Conservation (phyloP, 208 protist genomes). For the Leishmania mexicana region DNA sequence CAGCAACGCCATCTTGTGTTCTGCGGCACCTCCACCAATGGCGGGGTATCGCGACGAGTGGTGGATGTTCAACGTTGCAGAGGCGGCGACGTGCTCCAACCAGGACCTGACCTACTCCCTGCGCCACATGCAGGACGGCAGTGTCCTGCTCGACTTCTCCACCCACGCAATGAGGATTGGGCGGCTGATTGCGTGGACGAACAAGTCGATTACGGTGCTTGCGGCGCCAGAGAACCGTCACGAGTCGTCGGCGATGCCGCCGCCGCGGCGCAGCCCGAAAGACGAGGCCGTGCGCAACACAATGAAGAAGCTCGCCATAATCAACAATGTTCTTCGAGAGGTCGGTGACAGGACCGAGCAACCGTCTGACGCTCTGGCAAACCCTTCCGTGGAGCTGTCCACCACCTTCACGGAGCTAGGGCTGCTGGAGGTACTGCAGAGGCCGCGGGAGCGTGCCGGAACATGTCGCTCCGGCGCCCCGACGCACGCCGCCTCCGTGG, state of each 20-base stretch:
- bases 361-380: constrained; percentile 20
- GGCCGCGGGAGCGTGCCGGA: neutral
- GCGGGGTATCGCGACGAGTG: constrained; percentile 14
- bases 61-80: constrained; percentile 53
- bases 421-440: constrained; percentile 40
- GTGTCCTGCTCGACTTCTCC: constrained; percentile 75
- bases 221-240: constrained; percentile 45
- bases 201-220: constrained; percentile 58
- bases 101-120: constrained; percentile 77
- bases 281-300: constrained; percentile 45
- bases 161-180: constrained; percentile 49
- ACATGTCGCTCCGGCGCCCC: neutral
- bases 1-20: constrained; percentile 4
- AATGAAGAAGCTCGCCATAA: constrained; percentile 50
- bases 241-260: constrained; percentile 44
- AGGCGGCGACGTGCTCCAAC: constrained; percentile 52
- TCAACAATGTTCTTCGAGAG: constrained; percentile 62
- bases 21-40: neutral
- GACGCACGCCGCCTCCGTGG: neutral
- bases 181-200: constrained; percentile 63
- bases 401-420: constrained; percentile 70
- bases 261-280: constrained; percentile 54
- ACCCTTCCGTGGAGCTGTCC: constrained; percentile 43
- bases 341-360: constrained; percentile 16
- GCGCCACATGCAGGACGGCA: constrained; percentile 58